phyloP scores from a whole-genome alignment of 306 rosid genomes.

The Heteromeles arbutifolia region DNA sequence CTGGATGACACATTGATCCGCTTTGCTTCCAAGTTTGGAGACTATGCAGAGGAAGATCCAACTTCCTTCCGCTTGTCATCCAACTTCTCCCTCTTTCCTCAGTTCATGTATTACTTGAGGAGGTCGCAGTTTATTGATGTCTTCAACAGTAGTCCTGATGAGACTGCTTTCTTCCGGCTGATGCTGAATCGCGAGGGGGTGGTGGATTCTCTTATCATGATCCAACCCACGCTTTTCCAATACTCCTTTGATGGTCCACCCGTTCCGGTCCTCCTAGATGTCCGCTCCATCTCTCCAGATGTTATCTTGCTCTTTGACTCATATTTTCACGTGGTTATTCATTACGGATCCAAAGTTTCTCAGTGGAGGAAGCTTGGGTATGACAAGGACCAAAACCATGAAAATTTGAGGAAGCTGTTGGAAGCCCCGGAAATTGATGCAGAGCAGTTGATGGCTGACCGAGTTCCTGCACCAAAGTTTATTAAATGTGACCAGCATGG shows the following conservation, averaged over 20 bases:
- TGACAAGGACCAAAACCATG: conserved; percentile 72
- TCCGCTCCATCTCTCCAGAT: conserved; percentile 72
- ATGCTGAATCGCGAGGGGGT: conserved; percentile 85
- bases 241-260: conserved; percentile 92
- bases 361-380: conserved; percentile 87
- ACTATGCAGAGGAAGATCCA: background rate
- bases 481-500: conserved; percentile 83
- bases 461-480: conserved; percentile 72
- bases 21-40: background rate
- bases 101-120: background rate
- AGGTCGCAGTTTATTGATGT: background rate
- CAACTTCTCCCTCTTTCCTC: background rate
- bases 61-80: background rate
- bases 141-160: background rate
- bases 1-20: background rate
- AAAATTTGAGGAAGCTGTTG: conserved; percentile 69
- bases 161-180: conserved; percentile 31
- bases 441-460: conserved; percentile 53
- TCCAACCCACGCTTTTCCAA: conserved; percentile 80
- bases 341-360: conserved; percentile 71
- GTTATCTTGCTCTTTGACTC: conserved; percentile 83
- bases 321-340: conserved; percentile 79
- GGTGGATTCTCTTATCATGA: conserved; percentile 80
- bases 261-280: conserved; percentile 73
- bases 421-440: conserved; percentile 85